phyloP scores from a whole-genome alignment of 2,329 filamentous ascomycete genomes.

The Drechslerella stenobrocha region DNA sequence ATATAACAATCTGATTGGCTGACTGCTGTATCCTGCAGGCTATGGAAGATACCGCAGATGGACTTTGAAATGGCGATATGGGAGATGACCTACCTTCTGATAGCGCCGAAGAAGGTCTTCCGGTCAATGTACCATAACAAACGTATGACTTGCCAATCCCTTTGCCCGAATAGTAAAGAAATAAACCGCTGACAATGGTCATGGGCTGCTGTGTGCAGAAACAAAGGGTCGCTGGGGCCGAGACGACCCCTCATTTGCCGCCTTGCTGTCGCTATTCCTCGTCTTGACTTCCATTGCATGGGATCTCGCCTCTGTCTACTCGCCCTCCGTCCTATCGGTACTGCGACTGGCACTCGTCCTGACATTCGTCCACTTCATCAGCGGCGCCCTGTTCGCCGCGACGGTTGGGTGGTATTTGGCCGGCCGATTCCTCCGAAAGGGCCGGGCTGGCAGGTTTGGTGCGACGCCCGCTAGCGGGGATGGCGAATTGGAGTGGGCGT shows the following conservation, averaged over 20 bases:
- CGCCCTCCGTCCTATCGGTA: conserved; percentile 59
- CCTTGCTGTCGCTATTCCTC: conserved; percentile 70
- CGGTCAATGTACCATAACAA: conserved; percentile 72
- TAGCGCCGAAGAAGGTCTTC: conserved; percentile 72
- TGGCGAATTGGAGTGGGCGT: conserved; percentile 69
- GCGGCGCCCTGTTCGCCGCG: conserved; percentile 64
- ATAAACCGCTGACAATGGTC: conserved; percentile 15
- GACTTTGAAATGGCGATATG: conserved; percentile 74
- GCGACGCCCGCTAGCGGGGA: conserved; percentile 60
- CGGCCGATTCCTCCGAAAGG: conserved; percentile 64
- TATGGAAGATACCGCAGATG: conserved; percentile 75
- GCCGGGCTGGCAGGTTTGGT: conserved; percentile 64
- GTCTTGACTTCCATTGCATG: conserved; percentile 62
- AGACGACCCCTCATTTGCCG: conserved; percentile 70
- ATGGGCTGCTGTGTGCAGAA: conserved; percentile 59
- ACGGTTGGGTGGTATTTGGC: conserved; percentile 68
- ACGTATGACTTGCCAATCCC: conserved; percentile 52
- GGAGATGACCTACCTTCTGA: conserved; percentile 71
- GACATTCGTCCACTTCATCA: conserved; percentile 65
- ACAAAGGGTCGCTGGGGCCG: conserved; percentile 72
- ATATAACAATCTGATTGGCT: conserved; percentile 9
- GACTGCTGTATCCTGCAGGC: conserved; percentile 54
- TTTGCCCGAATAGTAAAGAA: neutral
- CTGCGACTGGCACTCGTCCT: conserved; percentile 60
- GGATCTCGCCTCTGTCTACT: conserved; percentile 61